Base-by-base conservation (phyloP, 2,329 filamentous ascomycete species). In the Hymenotorrendiella dingleyae region DNA sequence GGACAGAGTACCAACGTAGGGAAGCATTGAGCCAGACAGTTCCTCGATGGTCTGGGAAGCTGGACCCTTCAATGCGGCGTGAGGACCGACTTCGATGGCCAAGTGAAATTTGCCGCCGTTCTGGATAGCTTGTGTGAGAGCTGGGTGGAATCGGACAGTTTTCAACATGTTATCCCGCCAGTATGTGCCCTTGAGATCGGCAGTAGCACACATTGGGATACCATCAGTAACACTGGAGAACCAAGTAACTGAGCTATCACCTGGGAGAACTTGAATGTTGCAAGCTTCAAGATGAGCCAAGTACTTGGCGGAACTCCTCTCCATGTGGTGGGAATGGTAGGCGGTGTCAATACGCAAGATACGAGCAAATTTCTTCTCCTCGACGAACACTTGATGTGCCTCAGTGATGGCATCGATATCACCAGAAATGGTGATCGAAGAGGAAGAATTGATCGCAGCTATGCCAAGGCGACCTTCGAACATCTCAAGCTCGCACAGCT, bases 71-170 rank as follows among this genome's bases (percentile, higher is more conserved):
- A 57, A 26, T 4, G 51, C 48, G 11, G 49, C 38, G 23, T 57
- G 53, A 11, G 54, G 53, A 10, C 54, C 54, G 22, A 55, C 34
- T 41, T 57, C 54, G 10, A 57, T 32, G 3, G 32, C 43, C 7
- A 52, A 21, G 14, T 52, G 45, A 14, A 49, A 45, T 9, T 29
- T 27, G 9, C 36, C 40, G 4, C 37, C 21, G 8, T 43, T 26
- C 10, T 37, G 17, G 32, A 52, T 37, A 7, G 51, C 43, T 20
- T 4, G 8, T 17, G 39, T 33, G 5, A 73, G 45, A 0, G 69
- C 70, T 6, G 57, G 50, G 8, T 61, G 51, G 45, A 70, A 74
- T 5, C 64, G 56, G 8, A 75, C 72, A 1, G 64, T 43, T 2
- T 53, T 50, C 0, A 56, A 42, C 53, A 75, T 55, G 40, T 75